A percentile compares a stretch with the other conserved stretches of the same genome.
Evolutionary conservation across 1,284 basidiomycete genomes (phyloP).

Genomic region (Cryptococcus sp.): DNA sequence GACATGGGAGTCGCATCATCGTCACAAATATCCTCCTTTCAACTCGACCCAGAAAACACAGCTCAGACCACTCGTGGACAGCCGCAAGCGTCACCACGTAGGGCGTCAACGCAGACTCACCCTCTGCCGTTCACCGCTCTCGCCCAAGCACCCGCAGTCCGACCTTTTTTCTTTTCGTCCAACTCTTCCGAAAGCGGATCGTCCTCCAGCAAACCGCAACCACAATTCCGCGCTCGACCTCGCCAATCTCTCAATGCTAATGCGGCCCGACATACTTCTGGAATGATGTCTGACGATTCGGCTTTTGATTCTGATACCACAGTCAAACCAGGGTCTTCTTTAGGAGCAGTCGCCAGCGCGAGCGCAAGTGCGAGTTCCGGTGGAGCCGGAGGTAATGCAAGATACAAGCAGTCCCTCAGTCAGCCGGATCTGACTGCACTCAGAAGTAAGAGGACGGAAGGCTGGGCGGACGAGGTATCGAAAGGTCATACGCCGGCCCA

Average conservation of each 20-base stretch:
- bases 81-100: neutral
- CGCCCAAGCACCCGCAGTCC: neutral
- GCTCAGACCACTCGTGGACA: neutral
- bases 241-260: neutral
- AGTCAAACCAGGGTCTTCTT: slow-evolving; percentile 38
- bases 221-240: neutral
- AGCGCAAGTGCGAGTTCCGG: neutral
- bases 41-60: slow-evolving; percentile 5
- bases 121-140: neutral
- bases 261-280: slow-evolving; percentile 8
- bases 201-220: neutral
- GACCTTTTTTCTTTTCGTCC: neutral
- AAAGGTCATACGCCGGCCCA: slow-evolving; percentile 8
- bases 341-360: slow-evolving; percentile 28
- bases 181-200: neutral
- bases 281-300: slow-evolving; percentile 11
- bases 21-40: slow-evolving; percentile 17
- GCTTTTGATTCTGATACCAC: slow-evolving; percentile 35
- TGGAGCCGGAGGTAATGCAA: slow-evolving; percentile 6
- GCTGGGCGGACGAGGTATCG: slow-evolving; percentile 22
- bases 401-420: slow-evolving; percentile 34
- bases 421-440: slow-evolving; percentile 46
- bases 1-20: slow-evolving; percentile 20
- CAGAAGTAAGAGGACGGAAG: slow-evolving; percentile 21
- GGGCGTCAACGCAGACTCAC: neutral